A percentile compares a stretch with the other conserved stretches of the same genome.
Conservation (phyloP, 1,284 basidiomycete genomes). For the Sanghuangporus weigelae region DNA sequence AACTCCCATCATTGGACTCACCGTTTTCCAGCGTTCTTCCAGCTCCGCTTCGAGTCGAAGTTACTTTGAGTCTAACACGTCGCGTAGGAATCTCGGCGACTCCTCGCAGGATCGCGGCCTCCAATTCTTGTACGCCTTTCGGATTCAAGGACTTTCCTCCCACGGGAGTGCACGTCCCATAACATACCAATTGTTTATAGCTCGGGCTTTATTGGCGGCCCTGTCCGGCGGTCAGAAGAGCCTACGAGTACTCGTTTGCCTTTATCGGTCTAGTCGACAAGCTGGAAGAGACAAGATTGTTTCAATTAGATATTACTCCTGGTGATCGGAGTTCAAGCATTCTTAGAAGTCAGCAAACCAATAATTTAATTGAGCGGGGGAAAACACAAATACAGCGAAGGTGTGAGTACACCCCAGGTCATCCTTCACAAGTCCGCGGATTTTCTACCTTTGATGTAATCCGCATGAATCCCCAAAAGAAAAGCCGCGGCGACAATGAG, state of each 20-base stretch:
- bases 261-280: too few species aligned
- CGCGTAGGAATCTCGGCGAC: conserved; percentile 15
- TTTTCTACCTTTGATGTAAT: not conserved
- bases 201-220: not conserved
- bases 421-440: not conserved
- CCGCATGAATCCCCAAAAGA: not conserved
- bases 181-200: not conserved
- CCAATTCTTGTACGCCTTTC: not conserved
- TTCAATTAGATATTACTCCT: too few species aligned
- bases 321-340: too few species aligned
- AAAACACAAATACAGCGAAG: too few species aligned
- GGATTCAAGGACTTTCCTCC: not conserved
- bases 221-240: not conserved
- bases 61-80: too few species aligned
- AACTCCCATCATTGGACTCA: not conserved
- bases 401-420: too few species aligned
- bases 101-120: conserved; percentile 8
- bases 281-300: too few species aligned
- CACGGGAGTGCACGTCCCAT: not conserved
- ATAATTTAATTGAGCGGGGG: too few species aligned
- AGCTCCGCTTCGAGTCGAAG: too few species aligned
- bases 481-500: not conserved
- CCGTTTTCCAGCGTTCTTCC: not conserved
- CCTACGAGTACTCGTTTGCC: not conserved
- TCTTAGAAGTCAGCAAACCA: too few species aligned